Conservation (phyloP, 352 stramenopile genomes). For the Globisporangium okanoganense region DNA sequence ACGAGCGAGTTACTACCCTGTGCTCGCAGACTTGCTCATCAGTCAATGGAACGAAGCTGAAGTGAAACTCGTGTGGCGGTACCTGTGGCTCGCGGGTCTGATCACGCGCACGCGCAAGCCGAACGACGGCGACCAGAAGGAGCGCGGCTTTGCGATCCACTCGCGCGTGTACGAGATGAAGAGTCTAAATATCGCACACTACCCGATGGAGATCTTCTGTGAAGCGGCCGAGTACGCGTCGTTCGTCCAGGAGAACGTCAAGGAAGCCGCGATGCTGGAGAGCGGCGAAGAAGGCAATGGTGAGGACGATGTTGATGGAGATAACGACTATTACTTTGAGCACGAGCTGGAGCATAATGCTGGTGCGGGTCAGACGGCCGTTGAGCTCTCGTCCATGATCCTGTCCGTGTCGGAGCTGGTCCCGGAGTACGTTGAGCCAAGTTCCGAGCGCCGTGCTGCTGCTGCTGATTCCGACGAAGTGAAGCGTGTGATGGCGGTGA, state of each 20-base stretch:
- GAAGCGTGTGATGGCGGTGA: slow-evolving; percentile 43
- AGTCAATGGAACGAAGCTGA: slow-evolving; percentile 67
- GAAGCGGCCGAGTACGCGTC: slow-evolving; percentile 66
- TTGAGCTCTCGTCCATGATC: slow-evolving; percentile 54
- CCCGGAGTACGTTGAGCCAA: slow-evolving; percentile 33
- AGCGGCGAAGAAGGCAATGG: slow-evolving; percentile 14
- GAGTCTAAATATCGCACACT: slow-evolving; percentile 58
- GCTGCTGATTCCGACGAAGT: slow-evolving; percentile 16
- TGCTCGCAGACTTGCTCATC: slow-evolving; percentile 71
- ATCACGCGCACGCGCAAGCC: slow-evolving; percentile 53
- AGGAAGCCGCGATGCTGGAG: slow-evolving; percentile 37
- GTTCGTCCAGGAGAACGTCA: slow-evolving; percentile 70
- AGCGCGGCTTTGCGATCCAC: slow-evolving; percentile 68
- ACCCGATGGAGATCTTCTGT: slow-evolving; percentile 66
- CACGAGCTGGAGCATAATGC: slow-evolving; percentile 60
- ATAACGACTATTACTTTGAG: slow-evolving; percentile 44
- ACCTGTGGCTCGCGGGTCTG: slow-evolving; percentile 73
- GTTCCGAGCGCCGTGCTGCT: slow-evolving; percentile 7
- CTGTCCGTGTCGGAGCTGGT: slow-evolving; percentile 36
- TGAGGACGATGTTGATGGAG: slow-evolving; percentile 18
- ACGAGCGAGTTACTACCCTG: slow-evolving; percentile 61
- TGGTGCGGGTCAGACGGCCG: slow-evolving; percentile 37
- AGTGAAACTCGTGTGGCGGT: slow-evolving; percentile 82
- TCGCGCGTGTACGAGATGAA: slow-evolving; percentile 72
- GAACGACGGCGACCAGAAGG: slow-evolving; percentile 53